Evolutionary conservation across 2,329 filamentous ascomycete genomes (phyloP).

Genomic region (Apiospora phragmitis): DNA sequence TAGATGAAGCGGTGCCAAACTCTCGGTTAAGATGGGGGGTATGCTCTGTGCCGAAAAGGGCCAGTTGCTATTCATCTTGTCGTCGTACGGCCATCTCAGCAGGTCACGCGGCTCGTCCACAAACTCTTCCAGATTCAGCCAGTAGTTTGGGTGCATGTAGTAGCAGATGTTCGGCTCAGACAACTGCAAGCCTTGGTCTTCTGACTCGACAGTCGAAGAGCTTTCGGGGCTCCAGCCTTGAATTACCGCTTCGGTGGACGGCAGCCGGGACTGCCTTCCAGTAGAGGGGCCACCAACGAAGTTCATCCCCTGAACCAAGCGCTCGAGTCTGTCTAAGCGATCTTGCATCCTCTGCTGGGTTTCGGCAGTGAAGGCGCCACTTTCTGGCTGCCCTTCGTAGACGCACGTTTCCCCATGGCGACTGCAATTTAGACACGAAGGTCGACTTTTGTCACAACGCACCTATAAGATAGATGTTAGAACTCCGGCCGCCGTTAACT

Average conservation of each 20-base stretch:
- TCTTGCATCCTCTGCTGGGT: constrained; percentile 12
- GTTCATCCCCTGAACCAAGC: constrained; percentile 8
- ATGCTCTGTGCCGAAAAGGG: background rate
- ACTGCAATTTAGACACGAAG: constrained; percentile 9
- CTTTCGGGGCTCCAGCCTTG: constrained; percentile 7
- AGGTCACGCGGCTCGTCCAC: constrained; percentile 12
- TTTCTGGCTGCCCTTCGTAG: constrained; percentile 8
- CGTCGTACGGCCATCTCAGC: constrained; percentile 9
- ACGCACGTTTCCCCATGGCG: constrained; percentile 11
- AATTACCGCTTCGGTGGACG: constrained; percentile 6
- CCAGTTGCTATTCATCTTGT: constrained; percentile 3
- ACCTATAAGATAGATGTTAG: constrained; percentile 6
- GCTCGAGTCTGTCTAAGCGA: constrained; percentile 9
- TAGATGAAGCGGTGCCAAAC: constrained; percentile 8
- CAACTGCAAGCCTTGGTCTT: constrained; percentile 10
- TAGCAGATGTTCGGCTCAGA: constrained; percentile 10
- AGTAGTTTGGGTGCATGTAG: constrained; percentile 13
- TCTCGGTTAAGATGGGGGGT: background rate
- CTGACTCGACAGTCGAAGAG: background rate
- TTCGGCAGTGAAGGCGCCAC: background rate
- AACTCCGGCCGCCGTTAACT: constrained; percentile 10
- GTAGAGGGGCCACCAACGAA: background rate
- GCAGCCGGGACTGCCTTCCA: background rate
- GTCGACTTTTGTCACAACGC: constrained; percentile 11
- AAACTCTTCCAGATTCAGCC: constrained; percentile 9